phyloP scores from a whole-genome alignment of 805 yeast genomes.

The Wickerhamiella shivajii region DNA sequence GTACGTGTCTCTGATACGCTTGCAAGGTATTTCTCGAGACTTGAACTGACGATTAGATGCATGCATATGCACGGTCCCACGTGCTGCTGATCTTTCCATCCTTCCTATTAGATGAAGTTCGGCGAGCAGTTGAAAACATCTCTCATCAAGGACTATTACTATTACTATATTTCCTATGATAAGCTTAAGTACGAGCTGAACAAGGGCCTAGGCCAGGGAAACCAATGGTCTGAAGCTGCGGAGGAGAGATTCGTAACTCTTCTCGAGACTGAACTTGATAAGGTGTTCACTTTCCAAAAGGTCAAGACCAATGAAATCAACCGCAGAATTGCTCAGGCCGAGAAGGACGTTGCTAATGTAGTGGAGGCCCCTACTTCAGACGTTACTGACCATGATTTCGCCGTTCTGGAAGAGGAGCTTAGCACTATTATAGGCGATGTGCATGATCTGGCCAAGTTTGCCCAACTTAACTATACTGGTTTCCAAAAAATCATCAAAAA shows the following conservation, averaged over 20 bases:
- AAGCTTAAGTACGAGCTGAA: constrained; percentile 74
- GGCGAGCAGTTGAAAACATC: constrained; percentile 88
- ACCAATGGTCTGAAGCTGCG: constrained; percentile 54
- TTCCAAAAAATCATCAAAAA: constrained; percentile 93
- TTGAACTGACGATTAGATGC: background rate
- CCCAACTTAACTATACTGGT: constrained; percentile 89
- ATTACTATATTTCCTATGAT: constrained; percentile 84
- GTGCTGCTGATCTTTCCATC: constrained; percentile 3
- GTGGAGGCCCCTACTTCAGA: constrained; percentile 29
- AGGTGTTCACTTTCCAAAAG: constrained; percentile 80
- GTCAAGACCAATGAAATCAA: constrained; percentile 76
- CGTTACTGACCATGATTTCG: constrained; percentile 51
- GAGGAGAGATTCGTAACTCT: constrained; percentile 70
- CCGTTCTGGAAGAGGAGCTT: constrained; percentile 58
- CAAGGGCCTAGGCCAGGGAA: constrained; percentile 44
- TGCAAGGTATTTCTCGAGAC: too few relatives aligned
- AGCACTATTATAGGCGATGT: constrained; percentile 91
- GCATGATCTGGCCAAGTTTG: constrained; percentile 88
- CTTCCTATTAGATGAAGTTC: constrained; percentile 53
- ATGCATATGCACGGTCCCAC: constrained; percentile 1
- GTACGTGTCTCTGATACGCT: too few relatives aligned
- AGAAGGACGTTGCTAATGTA: constrained; percentile 52
- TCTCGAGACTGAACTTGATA: constrained; percentile 76
- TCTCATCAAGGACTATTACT: constrained; percentile 76
- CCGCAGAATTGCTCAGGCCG: constrained; percentile 73